Evolutionary conservation across 345 rosid genomes (phyloP), one percentile per base, ranked within the genome.

Genomic region (Pseudoturritis turrita): DNA sequence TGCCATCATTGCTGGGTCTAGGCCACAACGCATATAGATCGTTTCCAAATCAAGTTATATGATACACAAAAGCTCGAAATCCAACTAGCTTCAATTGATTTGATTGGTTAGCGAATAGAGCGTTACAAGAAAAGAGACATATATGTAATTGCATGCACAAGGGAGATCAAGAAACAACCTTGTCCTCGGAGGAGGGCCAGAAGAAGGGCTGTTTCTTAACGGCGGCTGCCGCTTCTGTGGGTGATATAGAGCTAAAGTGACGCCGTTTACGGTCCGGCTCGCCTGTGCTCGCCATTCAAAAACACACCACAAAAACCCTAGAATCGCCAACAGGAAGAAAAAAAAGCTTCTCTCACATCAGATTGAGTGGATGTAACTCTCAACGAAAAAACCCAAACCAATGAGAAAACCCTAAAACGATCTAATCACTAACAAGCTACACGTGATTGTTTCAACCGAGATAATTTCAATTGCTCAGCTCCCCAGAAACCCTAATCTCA

Each of bases 221-320:
- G 58, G 88, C 85, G 59, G 88, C 85, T 11, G 83, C 79, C 26
- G 90, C 86, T 69, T 86, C 85, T 11, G 89, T 83, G 18, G 97
- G 89, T 15, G 98, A 90, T 65, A 89, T 59, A 15, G 96, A 82
- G 87, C 80, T 83, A 59, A 93, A 80, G 78, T 83, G 96, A 60
- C 92, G 91, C 83, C 88, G 80, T 77, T 90, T 93, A 59, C 96
- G 85, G 78, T 90, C 98, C 1, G 97, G 90, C 81, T 93, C 97
- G 25, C 89, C 98, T 8, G 91, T 83, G 80, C 96, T 93, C 85
- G 89, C 97, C 98, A 93, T 93, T 70, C n/a, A n/a, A 55, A 74
- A 68, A 68, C 58, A 29, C 70, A 18, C 51, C 65, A n/a, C 49
- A 65, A 43, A 77, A 81, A 77, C 85, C 83, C 84, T 85, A 79